Conservation (phyloP, 2,329 filamentous ascomycete species). For the Daldinia eschscholtzii region DNA sequence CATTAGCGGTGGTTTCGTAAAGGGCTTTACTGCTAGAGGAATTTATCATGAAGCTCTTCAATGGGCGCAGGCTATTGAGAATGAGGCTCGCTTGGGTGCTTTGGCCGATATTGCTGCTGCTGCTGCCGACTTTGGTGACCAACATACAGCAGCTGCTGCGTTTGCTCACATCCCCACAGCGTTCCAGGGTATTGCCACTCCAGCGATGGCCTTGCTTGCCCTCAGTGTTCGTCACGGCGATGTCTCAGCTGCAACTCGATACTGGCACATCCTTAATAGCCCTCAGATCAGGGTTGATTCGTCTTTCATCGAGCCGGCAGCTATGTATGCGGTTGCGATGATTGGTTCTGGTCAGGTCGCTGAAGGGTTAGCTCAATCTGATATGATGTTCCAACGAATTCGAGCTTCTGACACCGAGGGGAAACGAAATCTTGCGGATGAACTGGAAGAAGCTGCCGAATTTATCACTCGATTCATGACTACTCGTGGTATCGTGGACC, state of each 20-base stretch:
- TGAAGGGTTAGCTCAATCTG: constrained; percentile 83
- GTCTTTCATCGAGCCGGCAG: constrained; percentile 84
- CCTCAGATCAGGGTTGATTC: constrained; percentile 70
- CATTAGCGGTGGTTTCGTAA: constrained; percentile 80
- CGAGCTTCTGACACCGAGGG: constrained; percentile 68
- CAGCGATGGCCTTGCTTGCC: constrained; percentile 85
- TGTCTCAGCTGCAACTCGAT: constrained; percentile 79
- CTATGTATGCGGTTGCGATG: constrained; percentile 91
- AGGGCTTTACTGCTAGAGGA: constrained; percentile 78
- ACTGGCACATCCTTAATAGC: constrained; percentile 81
- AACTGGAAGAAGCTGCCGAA: constrained; percentile 88
- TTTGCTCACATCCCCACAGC: constrained; percentile 70
- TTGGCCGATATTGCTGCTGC: constrained; percentile 80
- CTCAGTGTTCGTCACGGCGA: constrained; percentile 87
- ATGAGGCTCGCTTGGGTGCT: constrained; percentile 69
- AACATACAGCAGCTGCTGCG: constrained; percentile 74
- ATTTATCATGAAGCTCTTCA: constrained; percentile 79
- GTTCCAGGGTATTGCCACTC: constrained; percentile 63
- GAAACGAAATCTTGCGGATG: constrained; percentile 73
- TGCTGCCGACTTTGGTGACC: constrained; percentile 84
- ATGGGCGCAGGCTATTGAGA: constrained; percentile 76
- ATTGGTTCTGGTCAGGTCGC: constrained; percentile 86
- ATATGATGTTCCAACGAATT: constrained; percentile 89
- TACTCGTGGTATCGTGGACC: constrained; percentile 66
- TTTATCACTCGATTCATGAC: constrained; percentile 73